Evolutionary conservation across 139 green algal species (phyloP), one percentile per base, ranked within the genome.

Genomic region (Ettlia oleoabundans): DNA sequence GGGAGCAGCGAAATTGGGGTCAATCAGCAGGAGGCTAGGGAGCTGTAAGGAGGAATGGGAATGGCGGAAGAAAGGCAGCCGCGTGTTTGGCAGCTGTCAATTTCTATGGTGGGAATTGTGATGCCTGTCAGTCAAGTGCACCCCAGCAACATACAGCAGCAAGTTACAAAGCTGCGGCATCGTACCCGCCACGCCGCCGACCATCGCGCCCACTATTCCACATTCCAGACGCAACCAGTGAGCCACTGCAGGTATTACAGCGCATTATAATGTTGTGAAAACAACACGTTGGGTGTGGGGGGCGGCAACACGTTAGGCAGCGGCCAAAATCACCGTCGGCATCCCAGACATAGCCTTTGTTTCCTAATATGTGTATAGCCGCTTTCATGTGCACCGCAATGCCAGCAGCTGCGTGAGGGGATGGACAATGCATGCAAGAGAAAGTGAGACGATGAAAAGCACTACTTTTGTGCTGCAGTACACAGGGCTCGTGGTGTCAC

Each of bases 201-300:
- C 83, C 85, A 89, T 91, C 52, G 73, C 74, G 55, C 89, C 89
- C 38, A 93, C 43, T 4, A 93, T 47, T 4, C 86, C 78, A 51
- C 76, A 78, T 28, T 81, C 58, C 40, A 74, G 33, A 19, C 89
- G 80, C 52, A 93, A 75, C 51, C 52, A 80, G 15, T 81, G 63
- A 5, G 89, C 78, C 18, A 84, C 88, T 90, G 71, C 65, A 67
- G 26, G 21, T 35, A 38, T 9, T 52, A 30, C 28, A 82, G 41
- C 19, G 28, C 8, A 42, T 24, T 18, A 61, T 66, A 10, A 63
- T 53, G n/a, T n/a, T 33, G 7, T 24, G 51, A 42, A 73, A 22
- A 75, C 37, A 51, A 82, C n/a, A n/a, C n/a, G n/a, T n/a, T n/a
- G n/a, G n/a, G n/a, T n/a, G n/a, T n/a, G n/a, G n/a, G n/a, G n/a